Evolutionary conservation across 306 rosid genomes (phyloP), one percentile per base, ranked within the genome.

Genomic region (Aeschynomene evenia): DNA sequence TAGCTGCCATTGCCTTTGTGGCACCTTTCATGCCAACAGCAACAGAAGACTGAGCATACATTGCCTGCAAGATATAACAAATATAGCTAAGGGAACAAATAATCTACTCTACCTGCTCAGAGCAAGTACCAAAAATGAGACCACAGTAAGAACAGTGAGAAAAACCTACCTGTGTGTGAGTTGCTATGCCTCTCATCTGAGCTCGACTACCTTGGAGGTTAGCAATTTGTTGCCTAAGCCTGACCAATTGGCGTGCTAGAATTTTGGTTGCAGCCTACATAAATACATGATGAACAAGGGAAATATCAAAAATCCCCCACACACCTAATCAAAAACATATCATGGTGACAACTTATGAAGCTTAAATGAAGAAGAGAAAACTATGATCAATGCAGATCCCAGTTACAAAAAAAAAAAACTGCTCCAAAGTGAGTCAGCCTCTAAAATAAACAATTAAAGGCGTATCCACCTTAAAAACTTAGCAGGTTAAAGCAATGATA

Each of bases 121-220:
- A n/a, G 31, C 40, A 62, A 60, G 68, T n/a, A 34, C 11, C 20
- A 45, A 45, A 45, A 45, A 45, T 6, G 51, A 50, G 1, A 50
- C 4, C 26, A 50, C 5, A 50, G 11, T 19, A 2, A 9, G 0
- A 63, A 70, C 55, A 22, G 19, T 39, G 67, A 46, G 18, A 57
- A 64, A 31, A 79, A 62, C 36, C 42, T 4, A 91, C 99, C 93
- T 95, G 97, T 0, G 99, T 95, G 75, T 95, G 99, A 82, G 96
- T 95, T 66, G 99, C 90, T 63, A 95, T 80, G 74, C 99, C 99
- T 84, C 97, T 89, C 95, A 95, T 89, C 80, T 95, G 99, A 87
- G 99, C 99, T 82, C 99, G 86, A 89, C 99, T 91, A 42, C 97
- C 95, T 77, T 91, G 99, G 72, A 95, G 92, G 72, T 95, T 95